Evolutionary conservation across 176 grass and related monocot genomes (phyloP).

Genomic region (Ensete ventricosum): DNA sequence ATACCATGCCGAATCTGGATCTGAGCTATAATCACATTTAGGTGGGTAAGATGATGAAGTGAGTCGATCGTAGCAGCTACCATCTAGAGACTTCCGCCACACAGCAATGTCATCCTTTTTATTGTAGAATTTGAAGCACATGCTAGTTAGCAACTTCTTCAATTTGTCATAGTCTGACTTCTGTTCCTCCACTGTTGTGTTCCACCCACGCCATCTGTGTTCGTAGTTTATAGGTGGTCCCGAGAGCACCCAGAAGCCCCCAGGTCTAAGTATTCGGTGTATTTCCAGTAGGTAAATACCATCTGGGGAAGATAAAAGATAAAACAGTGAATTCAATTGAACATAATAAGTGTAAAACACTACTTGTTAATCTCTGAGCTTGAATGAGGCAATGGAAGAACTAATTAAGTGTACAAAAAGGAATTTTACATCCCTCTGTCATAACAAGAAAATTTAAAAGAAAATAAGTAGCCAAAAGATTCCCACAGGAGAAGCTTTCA

Average conservation of each 20-base stretch:
- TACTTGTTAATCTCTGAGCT: not conserved
- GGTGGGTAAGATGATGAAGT: slow-evolving; percentile 45
- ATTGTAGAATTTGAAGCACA: slow-evolving; percentile 86
- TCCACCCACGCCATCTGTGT: slow-evolving; percentile 92
- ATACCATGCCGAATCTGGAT: slow-evolving; percentile 83
- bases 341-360: not conserved
- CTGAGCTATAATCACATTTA: slow-evolving; percentile 83
- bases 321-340: not conserved
- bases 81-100: slow-evolving; percentile 61
- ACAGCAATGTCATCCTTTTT: slow-evolving; percentile 91
- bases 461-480: not conserved
- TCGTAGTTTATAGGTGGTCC: slow-evolving; percentile 94
- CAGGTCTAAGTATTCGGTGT: slow-evolving; percentile 67
- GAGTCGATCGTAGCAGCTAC: slow-evolving; percentile 66
- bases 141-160: slow-evolving; percentile 51
- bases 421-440: too few species aligned
- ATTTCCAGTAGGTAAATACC: slow-evolving; percentile 88
- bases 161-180: slow-evolving; percentile 62
- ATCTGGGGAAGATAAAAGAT: slow-evolving; percentile 15
- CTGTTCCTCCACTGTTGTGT: slow-evolving; percentile 75
- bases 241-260: slow-evolving; percentile 86
- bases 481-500: too few species aligned
- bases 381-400: not conserved
- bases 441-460: not conserved
- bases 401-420: not conserved